phyloP scores from a whole-genome alignment of 2,329 filamentous ascomycete species.

The Podosphaera leucotricha region DNA sequence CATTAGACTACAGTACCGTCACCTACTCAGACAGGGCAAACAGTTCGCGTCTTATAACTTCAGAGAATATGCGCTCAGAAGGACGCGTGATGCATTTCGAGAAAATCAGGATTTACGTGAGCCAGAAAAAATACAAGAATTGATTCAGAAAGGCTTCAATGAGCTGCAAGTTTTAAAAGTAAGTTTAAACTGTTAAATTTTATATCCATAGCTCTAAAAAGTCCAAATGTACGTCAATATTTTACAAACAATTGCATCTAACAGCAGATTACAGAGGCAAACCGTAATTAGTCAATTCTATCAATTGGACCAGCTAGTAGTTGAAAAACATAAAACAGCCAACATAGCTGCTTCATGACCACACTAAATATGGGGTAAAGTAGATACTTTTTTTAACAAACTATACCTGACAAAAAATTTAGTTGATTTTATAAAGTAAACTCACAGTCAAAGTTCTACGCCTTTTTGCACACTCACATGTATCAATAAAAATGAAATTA shows the following conservation, averaged over 20 bases:
- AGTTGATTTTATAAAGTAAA: too few relatives aligned
- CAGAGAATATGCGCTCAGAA: constrained; percentile 80
- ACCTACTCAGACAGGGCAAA: constrained; percentile 60
- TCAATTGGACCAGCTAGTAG: constrained; percentile 72
- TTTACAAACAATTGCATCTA: not conserved
- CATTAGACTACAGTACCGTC: constrained; percentile 48
- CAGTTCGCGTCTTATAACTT: constrained; percentile 95
- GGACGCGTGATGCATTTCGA: constrained; percentile 75
- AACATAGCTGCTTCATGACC: constrained; percentile 13
- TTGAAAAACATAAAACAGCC: constrained; percentile 68
- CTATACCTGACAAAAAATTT: too few relatives aligned
- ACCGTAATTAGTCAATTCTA: constrained; percentile 88
- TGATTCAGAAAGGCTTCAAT: constrained; percentile 70
- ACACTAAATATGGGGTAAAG: too few relatives aligned
- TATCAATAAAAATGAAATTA: too few relatives aligned
- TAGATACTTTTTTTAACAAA: too few relatives aligned
- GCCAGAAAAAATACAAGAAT: constrained; percentile 55
- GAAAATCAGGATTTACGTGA: constrained; percentile 56
- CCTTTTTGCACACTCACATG: too few relatives aligned
- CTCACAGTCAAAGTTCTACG: too few relatives aligned
- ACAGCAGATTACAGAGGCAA: constrained; percentile 46
- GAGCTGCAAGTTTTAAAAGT: constrained; percentile 86
- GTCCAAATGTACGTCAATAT: too few relatives aligned
- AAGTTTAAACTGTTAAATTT: constrained; percentile 11
- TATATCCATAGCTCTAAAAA: not conserved